Percentiles rank a stretch among this genome's conserved stretches.
Evolutionary conservation across 352 stramenopile species (phyloP).

Genomic region (Globisporangium rhizosaccharum): DNA sequence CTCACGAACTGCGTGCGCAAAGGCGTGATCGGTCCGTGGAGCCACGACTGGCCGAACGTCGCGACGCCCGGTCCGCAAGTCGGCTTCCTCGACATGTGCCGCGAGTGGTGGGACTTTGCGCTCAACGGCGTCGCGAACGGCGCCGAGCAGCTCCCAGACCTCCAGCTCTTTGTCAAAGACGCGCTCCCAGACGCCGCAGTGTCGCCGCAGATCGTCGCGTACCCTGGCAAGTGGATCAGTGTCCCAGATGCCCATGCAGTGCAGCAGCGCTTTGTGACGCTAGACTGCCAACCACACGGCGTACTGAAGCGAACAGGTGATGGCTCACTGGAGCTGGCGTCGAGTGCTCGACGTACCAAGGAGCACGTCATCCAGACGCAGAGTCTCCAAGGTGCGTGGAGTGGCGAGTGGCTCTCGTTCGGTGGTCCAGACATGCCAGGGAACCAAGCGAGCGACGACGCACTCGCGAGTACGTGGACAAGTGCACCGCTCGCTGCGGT

Average conservation of each 20-base stretch:
- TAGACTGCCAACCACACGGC: conserved; percentile 18
- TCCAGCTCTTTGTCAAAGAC: conserved; percentile 47
- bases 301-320: conserved; percentile 1
- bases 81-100: conserved; percentile 45
- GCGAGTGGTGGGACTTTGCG: conserved; percentile 39
- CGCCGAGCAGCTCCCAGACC: conserved; percentile 22
- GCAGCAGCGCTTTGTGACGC: conserved; percentile 30
- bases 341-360: no score
- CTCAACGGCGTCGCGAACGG: conserved; percentile 25
- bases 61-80: conserved; percentile 35
- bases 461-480: conserved; percentile 28
- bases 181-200: conserved; percentile 20
- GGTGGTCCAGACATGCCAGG: conserved; percentile 42
- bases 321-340: no score
- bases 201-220: conserved; percentile 29
- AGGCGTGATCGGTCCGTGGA: conserved; percentile 42
- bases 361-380: conserved; percentile 20
- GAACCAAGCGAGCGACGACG: conserved; percentile 33
- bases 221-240: conserved; percentile 34
- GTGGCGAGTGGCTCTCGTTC: conserved; percentile 49
- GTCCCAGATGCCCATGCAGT: conserved; percentile 25
- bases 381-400: conserved; percentile 39
- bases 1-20: conserved; percentile 33
- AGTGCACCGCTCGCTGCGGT: conserved; percentile 6
- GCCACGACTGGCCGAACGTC: conserved; percentile 48